phyloP scores from a whole-genome alignment of 108 stramenopile species.

The Skeletonema grethae region DNA sequence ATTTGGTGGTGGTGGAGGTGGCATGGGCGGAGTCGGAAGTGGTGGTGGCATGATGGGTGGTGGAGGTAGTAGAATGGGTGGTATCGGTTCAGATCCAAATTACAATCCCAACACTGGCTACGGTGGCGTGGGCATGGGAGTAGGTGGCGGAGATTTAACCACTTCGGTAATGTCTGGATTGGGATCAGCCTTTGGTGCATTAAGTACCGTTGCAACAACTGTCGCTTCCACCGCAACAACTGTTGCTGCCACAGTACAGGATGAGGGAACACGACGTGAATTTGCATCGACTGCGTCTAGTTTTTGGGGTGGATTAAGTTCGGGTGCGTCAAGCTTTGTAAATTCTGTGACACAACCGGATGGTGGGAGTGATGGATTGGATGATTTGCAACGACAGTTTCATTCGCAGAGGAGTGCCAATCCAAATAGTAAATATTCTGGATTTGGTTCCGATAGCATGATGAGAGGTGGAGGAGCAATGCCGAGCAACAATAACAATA shows the following conservation, averaged over 20 bases:
- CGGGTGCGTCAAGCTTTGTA: constrained; percentile 61
- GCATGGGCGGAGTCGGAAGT: constrained; percentile 65
- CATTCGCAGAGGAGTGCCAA: constrained; percentile 60
- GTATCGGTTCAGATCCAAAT: constrained; percentile 75
- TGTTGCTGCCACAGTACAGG: constrained; percentile 48
- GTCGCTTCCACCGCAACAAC: constrained; percentile 39
- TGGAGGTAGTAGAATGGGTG: constrained; percentile 67
- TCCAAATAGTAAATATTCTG: constrained; percentile 68
- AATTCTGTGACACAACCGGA: constrained; percentile 59
- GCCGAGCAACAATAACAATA: constrained; percentile 6
- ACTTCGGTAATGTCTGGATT: constrained; percentile 58
- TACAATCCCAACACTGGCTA: constrained; percentile 61
- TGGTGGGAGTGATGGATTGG: constrained; percentile 68
- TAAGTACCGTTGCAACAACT: constrained; percentile 38
- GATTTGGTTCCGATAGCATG: constrained; percentile 72
- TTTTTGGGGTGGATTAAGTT: constrained; percentile 77
- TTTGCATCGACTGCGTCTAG: constrained; percentile 55
- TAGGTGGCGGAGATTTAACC: constrained; percentile 50
- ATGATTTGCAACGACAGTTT: constrained; percentile 71
- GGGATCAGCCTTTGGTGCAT: constrained; percentile 61
- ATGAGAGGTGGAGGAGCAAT: constrained; percentile 23
- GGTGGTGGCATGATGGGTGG: constrained; percentile 58
- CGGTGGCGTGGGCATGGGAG: constrained; percentile 18
- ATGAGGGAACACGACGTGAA: constrained; percentile 47
- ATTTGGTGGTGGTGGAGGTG: constrained; percentile 71